These are phyloP conservation scores for Cryptosporidium bovis DNA, from an alignment of 169 alveolate species.

Conservation along the genomic window DNA sequence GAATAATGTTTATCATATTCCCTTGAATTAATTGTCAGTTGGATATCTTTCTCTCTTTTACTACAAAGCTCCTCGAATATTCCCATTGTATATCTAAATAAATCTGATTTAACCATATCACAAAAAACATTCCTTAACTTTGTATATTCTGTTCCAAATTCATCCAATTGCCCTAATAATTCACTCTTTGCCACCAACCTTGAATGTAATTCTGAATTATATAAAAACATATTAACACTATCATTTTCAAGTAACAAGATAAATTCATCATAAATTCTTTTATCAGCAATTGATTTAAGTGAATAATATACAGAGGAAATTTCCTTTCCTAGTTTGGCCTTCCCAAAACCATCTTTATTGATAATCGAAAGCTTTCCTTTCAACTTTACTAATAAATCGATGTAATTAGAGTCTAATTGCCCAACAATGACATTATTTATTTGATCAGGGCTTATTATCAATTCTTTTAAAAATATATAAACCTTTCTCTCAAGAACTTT, in stretches of 20 bases:
- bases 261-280: slow-evolving; percentile 1
- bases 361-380: not conserved
- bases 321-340: slow-evolving; percentile 13
- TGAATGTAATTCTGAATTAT: not conserved
- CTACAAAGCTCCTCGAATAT: not conserved
- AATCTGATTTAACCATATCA: not conserved
- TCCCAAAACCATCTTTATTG: not conserved
- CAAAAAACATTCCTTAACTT: not conserved
- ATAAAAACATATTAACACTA: not conserved
- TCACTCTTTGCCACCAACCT: slow-evolving; percentile 5
- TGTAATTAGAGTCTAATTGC: not conserved
- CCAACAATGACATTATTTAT: not conserved
- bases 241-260: slow-evolving; percentile 5
- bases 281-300: slow-evolving; percentile 4
- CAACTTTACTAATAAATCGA: not conserved
- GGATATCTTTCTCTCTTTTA: not conserved
- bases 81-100: not conserved
- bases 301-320: slow-evolving; percentile 10
- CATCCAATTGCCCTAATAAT: slow-evolving; percentile 1
- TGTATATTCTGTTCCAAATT: not conserved
- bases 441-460: slow-evolving; percentile 2
- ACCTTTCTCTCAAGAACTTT: not conserved
- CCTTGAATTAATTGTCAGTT: slow-evolving; percentile 16
- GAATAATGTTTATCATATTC: slow-evolving; percentile 38
- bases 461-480: not conserved